phyloP scores from a whole-genome alignment of 1,284 basidiomycete genomes.

The Ceratobasidium sp. region DNA sequence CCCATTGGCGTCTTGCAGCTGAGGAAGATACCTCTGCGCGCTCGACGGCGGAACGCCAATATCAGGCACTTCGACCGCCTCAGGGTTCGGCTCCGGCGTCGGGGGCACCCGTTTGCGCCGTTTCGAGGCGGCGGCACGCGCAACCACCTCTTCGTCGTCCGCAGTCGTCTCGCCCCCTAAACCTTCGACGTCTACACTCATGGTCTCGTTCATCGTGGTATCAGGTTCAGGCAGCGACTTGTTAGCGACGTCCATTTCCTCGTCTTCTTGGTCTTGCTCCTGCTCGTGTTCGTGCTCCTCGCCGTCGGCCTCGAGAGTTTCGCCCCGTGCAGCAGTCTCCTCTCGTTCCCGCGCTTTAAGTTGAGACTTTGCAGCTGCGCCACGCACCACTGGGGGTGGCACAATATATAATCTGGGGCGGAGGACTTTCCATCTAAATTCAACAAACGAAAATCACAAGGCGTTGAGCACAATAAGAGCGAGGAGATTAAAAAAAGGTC shows the following conservation, averaged over 20 bases:
- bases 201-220: not conserved
- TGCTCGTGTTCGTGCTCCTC: slow-evolving; percentile 14
- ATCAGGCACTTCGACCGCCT: not conserved
- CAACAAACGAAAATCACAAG: not conserved
- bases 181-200: not conserved
- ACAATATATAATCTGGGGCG: slow-evolving; percentile 32
- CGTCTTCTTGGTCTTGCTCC: slow-evolving; percentile 2
- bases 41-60: too few species aligned
- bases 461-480: not conserved
- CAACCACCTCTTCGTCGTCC: slow-evolving; percentile 29
- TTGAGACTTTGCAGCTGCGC: slow-evolving; percentile 34
- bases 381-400: slow-evolving; percentile 18
- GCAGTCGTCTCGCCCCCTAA: slow-evolving; percentile 25
- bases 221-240: not conserved
- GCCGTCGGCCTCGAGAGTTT: slow-evolving; percentile 1
- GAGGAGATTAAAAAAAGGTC: not conserved
- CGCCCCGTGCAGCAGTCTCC: not conserved
- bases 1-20: not conserved
- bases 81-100: not conserved
- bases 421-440: slow-evolving; percentile 39
- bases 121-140: not conserved
- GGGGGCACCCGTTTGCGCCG: not conserved
- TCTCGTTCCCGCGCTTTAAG: slow-evolving; percentile 28
- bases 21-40: not conserved
- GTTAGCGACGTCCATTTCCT: not conserved